Evolutionary conservation across 768 basidiomycete species (phyloP).

Genomic region (Phylloporus arenicola): DNA sequence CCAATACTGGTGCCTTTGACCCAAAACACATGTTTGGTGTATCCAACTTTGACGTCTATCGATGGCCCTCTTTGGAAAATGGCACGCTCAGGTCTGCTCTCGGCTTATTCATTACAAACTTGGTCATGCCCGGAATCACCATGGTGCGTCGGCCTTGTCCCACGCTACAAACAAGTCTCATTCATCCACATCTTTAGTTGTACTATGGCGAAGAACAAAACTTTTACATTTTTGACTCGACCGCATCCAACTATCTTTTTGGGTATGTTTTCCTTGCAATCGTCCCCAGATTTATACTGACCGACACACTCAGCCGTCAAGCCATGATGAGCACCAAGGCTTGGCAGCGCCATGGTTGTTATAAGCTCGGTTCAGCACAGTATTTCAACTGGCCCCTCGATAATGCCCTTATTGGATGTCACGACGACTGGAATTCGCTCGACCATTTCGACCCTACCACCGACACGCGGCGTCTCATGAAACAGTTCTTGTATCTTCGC

Average conservation of each 20-base stretch:
- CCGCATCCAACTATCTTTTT: constrained; percentile 89
- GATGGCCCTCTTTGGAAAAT: constrained; percentile 86
- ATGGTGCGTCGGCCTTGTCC: constrained; percentile 42
- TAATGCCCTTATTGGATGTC: constrained; percentile 71
- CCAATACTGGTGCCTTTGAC: constrained; percentile 58
- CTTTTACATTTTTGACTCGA: constrained; percentile 82
- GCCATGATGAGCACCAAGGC: constrained; percentile 80
- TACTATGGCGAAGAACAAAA: constrained; percentile 94
- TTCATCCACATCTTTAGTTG: constrained; percentile 35
- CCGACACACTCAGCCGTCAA: constrained; percentile 62
- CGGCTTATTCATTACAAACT: constrained; percentile 69
- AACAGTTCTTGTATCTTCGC: constrained; percentile 70
- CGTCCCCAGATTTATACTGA: constrained; percentile 1
- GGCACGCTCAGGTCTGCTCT: constrained; percentile 74
- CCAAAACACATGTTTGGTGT: constrained; percentile 87
- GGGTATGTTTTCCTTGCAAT: constrained; percentile 43
- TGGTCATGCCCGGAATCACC: constrained; percentile 85
- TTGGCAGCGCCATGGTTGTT: constrained; percentile 94
- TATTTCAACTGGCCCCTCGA: constrained; percentile 93
- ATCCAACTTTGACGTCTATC: constrained; percentile 93
- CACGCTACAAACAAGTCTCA: not conserved
- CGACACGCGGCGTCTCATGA: constrained; percentile 66
- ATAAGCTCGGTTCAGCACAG: constrained; percentile 81
- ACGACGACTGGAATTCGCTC: constrained; percentile 87
- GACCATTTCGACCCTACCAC: constrained; percentile 94